A percentile compares a stretch with the other conserved stretches of the same genome.
phyloP scores from a whole-genome alignment of 225 moss, liverwort and hornwort species.

The Sphagnum tenellum region DNA sequence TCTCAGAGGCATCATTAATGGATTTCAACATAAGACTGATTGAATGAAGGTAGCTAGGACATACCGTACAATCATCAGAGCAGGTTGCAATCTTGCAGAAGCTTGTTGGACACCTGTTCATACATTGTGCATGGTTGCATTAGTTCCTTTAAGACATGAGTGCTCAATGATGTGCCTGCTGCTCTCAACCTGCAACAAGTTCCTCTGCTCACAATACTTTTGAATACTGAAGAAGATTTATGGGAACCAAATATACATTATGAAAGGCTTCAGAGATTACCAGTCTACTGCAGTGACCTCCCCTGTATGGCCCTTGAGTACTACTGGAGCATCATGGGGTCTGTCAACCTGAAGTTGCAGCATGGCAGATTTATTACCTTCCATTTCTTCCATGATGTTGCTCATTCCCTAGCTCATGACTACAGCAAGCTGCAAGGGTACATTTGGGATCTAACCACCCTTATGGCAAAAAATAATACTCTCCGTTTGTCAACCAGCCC shows the following conservation, averaged over 20 bases:
- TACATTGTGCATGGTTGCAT: too few species aligned
- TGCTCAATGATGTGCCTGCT: not conserved
- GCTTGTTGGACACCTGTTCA: constrained; percentile 60
- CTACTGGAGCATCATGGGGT: constrained; percentile 31
- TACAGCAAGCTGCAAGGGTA: too few species aligned
- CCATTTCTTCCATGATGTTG: too few species aligned
- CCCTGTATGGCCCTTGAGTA: constrained; percentile 57
- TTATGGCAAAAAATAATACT: not conserved
- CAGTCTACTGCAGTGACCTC: constrained; percentile 91
- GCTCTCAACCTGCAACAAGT: not conserved
- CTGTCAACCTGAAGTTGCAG: constrained; percentile 50
- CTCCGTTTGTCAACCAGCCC: not conserved
- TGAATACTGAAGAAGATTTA: not conserved
- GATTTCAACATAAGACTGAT: not conserved
- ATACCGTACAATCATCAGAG: constrained; percentile 84
- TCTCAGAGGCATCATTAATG: not conserved
- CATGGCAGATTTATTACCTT: not conserved
- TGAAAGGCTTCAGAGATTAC: constrained; percentile 15
- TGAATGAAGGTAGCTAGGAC: not conserved
- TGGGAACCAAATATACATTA: too few species aligned
- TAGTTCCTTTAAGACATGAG: not conserved
- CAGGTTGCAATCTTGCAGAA: constrained; percentile 74
- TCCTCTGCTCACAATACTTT: not conserved
- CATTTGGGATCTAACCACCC: too few species aligned
- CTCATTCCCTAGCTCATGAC: not conserved